A percentile compares a stretch with the other conserved stretches of the same genome.
Evolutionary conservation across 345 rosid genomes (phyloP).

Genomic region (Eutrema japonicum): DNA sequence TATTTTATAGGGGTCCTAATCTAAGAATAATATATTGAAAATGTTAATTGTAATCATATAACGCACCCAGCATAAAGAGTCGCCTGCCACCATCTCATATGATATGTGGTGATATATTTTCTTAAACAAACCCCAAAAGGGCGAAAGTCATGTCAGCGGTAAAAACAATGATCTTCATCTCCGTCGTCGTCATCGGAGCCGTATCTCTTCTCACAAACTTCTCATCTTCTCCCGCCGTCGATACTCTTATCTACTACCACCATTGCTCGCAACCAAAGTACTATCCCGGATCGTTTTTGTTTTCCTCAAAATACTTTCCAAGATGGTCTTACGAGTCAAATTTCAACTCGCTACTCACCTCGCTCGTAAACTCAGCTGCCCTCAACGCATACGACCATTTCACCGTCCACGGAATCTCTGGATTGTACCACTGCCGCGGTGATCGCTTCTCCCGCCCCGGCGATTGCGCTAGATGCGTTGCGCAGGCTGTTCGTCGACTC

Average conservation of each 20-base stretch:
- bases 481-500: conserved; percentile 59
- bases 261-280: conserved; percentile 59
- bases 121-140: no score
- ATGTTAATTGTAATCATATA: no score
- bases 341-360: conserved; percentile 72
- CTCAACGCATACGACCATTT: conserved; percentile 61
- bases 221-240: not conserved
- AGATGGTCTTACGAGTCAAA: conserved; percentile 51
- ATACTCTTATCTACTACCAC: not conserved
- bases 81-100: no score
- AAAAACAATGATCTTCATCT: not conserved
- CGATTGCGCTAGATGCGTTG: conserved; percentile 63
- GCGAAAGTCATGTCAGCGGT: not conserved
- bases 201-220: conserved; percentile 18
- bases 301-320: not conserved
- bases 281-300: conserved; percentile 39
- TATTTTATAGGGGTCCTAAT: no score
- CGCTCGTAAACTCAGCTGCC: conserved; percentile 75
- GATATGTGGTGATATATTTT: no score
- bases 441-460: conserved; percentile 50
- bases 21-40: no score
- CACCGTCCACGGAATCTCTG: conserved; percentile 52
- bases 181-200: not conserved
- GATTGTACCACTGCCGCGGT: conserved; percentile 83
- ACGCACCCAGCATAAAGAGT: no score